Evolutionary conservation across 108 stramenopile species (phyloP), one percentile per base, ranked within the genome.

Genomic region (Schizochytrium sp.): DNA sequence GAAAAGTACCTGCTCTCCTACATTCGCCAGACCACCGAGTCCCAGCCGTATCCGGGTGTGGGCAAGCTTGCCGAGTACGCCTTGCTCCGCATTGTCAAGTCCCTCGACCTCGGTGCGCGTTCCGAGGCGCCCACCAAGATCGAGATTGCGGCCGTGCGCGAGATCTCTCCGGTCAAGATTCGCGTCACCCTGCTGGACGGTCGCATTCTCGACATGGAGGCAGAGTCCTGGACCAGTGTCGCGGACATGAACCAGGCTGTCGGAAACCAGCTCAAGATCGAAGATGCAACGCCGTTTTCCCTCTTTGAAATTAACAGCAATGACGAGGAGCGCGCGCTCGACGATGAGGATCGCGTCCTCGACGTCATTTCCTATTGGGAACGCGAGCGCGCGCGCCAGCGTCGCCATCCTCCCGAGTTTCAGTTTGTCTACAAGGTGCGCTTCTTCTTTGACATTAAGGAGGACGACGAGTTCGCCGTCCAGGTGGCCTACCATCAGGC

Each of bases 301-400:
- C 5, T 92, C 25, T 92, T 89, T 51, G 92, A 92, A 72, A 89
- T 92, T 4, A 29, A 44, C 63, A 47, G 10, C 45, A 60, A 83
- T 16, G 89, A 90, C 14, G 89, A 91, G 53, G 92, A 92, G 87
- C 89, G 92, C 29, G 71, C 44, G 5, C 89, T 92, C n/a, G 92
- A 92, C n/a, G 57, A 83, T 18, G 88, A 91, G 4, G 91, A 91
- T 44, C 87, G 92, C 57, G 58, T 92, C 25, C 57, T 92, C 57
- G 92, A 92, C 57, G 21, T 91, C 10, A 58, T 92, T n/a, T 59
- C 92, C 4, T 91, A 90, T 88, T 92, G 92, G 92, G 43, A 57
- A 44, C 88, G 90, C 59, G 87, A 87, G 72, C 60, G 44, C 72
- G 76, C 14, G 34, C 47, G 72, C 18, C 88, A 44, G 8, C 60